These are phyloP conservation scores for Dipodascopsis tothii DNA, from an alignment of 805 yeast species.

Conservation along the genomic window DNA sequence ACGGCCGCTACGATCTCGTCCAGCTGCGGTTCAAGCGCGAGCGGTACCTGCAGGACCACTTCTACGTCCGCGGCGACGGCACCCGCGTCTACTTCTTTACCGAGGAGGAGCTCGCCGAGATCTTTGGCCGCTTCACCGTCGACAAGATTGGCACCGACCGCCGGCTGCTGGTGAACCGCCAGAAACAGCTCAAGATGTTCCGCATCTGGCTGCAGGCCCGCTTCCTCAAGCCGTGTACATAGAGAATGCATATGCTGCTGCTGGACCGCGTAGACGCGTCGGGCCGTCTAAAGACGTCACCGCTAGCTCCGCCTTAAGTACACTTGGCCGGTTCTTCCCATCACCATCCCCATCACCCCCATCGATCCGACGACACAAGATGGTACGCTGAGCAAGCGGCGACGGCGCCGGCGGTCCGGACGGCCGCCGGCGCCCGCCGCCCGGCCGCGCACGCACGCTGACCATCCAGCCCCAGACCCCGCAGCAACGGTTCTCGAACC, in stretches of 20 bases:
- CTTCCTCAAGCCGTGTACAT: slow-evolving; percentile 38
- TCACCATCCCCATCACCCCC: too few relatives aligned
- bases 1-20: slow-evolving; percentile 92
- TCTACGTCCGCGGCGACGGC: slow-evolving; percentile 95
- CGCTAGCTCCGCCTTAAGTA: too few relatives aligned
- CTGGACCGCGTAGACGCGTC: too few relatives aligned
- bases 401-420: too few relatives aligned
- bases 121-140: slow-evolving; percentile 66
- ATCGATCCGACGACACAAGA: too few relatives aligned
- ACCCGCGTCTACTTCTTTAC: slow-evolving; percentile 95
- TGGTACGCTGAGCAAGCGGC: too few relatives aligned
- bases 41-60: slow-evolving; percentile 80
- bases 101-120: slow-evolving; percentile 75
- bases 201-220: slow-evolving; percentile 95
- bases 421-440: too few relatives aligned
- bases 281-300: too few relatives aligned
- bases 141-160: slow-evolving; percentile 81
- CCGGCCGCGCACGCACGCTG: too few relatives aligned
- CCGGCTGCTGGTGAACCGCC: slow-evolving; percentile 82
- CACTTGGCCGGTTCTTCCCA: too few relatives aligned
- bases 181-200: slow-evolving; percentile 89
- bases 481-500: slow-evolving; percentile 79
- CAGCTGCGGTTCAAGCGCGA: slow-evolving; percentile 89
- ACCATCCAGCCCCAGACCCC: slow-evolving; percentile 62
- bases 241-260: too few relatives aligned